Percentiles rank a stretch among this genome's conserved stretches.
phyloP scores from a whole-genome alignment of 164 flowering plant species.

The Paratinospora sagittata region DNA sequence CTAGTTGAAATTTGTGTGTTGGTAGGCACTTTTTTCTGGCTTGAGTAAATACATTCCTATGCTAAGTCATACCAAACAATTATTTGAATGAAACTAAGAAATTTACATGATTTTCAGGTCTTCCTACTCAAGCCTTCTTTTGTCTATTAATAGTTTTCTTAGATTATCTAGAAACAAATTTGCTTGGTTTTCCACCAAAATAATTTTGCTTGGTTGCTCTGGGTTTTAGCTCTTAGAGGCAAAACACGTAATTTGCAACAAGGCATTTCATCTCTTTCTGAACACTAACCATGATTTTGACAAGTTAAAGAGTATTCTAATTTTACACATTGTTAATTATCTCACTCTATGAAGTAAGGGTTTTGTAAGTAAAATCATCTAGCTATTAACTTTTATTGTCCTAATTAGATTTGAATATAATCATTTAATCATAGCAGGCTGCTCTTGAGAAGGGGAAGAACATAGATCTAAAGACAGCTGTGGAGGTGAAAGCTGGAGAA shows the following conservation, averaged over 20 bases:
- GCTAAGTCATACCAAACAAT: background rate
- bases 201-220: no score
- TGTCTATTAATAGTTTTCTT: background rate
- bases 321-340: background rate
- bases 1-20: background rate
- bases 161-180: background rate
- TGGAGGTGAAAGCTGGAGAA: conserved; percentile 24
- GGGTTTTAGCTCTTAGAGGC: background rate
- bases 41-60: background rate
- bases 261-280: background rate
- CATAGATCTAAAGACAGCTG: conserved; percentile 24
- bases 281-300: background rate
- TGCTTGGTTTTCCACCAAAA: no score
- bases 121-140: background rate
- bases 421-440: conserved; percentile 44
- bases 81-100: background rate
- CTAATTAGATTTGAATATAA: background rate
- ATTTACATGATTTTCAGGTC: background rate
- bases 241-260: background rate
- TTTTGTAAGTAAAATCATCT: background rate
- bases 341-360: background rate
- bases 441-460: conserved; percentile 57
- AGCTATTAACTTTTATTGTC: background rate
- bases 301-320: background rate
- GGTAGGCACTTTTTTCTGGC: background rate